Evolutionary conservation across 768 basidiomycete species (phyloP).

Genomic region (Rhodosporidiobolus sp.): DNA sequence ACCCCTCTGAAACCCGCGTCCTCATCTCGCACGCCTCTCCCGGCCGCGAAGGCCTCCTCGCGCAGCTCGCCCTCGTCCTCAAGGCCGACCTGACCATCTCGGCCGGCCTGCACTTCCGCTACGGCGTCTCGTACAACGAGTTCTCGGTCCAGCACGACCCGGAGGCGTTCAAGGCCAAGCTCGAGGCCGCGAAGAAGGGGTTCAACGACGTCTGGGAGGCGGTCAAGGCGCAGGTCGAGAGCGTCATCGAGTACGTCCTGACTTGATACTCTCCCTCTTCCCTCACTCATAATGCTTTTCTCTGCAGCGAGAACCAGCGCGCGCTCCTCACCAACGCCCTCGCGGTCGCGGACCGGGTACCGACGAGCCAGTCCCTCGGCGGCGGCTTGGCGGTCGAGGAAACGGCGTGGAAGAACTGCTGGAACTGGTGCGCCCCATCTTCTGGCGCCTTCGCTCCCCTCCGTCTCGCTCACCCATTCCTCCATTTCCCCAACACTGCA

Average conservation of each 20-base stretch:
- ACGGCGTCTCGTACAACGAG: conserved; percentile 93
- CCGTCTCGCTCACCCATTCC: neutral
- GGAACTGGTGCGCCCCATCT: conserved; percentile 65
- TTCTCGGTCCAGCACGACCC: conserved; percentile 88
- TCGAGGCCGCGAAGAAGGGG: conserved; percentile 68
- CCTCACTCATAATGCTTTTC: too few species aligned
- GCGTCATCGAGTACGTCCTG: conserved; percentile 64
- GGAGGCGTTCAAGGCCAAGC: conserved; percentile 79
- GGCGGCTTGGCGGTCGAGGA: conserved; percentile 67
- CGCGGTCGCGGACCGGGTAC: conserved; percentile 75
- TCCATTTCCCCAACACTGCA: neutral
- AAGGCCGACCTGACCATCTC: conserved; percentile 93
- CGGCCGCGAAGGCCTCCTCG: conserved; percentile 86
- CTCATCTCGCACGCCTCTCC: conserved; percentile 88
- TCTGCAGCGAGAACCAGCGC: conserved; percentile 67
- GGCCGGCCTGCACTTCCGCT: conserved; percentile 95
- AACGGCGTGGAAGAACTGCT: conserved; percentile 95
- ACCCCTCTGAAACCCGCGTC: conserved; percentile 86
- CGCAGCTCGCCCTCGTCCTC: conserved; percentile 81
- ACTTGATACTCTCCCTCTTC: too few species aligned
- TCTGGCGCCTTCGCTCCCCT: neutral
- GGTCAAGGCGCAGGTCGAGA: conserved; percentile 84
- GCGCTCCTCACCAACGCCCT: conserved; percentile 84
- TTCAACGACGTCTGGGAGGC: conserved; percentile 94
- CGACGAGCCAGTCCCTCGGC: conserved; percentile 53